phyloP scores from a whole-genome alignment of 2,329 filamentous ascomycete species.

The Cladophialophora psammophila region DNA sequence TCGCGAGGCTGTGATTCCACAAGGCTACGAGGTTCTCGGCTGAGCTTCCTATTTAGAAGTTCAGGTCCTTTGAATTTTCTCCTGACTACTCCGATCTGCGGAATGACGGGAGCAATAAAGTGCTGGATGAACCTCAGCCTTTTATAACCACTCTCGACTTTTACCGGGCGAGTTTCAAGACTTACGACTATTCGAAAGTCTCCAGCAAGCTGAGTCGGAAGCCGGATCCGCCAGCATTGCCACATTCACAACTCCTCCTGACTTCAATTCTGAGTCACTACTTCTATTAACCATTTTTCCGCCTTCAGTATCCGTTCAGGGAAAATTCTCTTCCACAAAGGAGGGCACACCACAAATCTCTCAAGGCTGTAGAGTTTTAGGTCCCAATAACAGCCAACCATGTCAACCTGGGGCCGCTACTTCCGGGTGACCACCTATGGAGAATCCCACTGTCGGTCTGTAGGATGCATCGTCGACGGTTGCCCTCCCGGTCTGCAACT shows the following conservation, averaged over 20 bases:
- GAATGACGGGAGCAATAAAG: background rate
- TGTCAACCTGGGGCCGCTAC: conserved; percentile 87
- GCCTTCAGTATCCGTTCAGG: background rate
- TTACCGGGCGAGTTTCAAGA: background rate
- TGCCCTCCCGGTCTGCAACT: conserved; percentile 87
- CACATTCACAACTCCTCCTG: background rate
- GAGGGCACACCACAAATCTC: background rate
- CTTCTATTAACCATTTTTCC: background rate
- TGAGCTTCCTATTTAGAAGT: conserved; percentile 6
- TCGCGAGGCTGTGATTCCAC: background rate
- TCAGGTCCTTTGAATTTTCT: conserved; percentile 1
- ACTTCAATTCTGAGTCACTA: background rate
- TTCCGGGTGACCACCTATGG: conserved; percentile 86
- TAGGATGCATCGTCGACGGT: conserved; percentile 94
- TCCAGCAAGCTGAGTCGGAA: background rate
- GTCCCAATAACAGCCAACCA: conserved; percentile 46
- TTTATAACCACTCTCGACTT: background rate
- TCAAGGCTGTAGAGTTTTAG: background rate
- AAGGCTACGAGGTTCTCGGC: conserved; percentile 4
- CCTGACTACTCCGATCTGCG: conserved; percentile 7
- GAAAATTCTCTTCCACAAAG: background rate
- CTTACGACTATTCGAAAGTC: background rate
- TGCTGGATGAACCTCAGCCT: background rate
- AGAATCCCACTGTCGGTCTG: conserved; percentile 89
- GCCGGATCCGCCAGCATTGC: background rate